A percentile compares a stretch with the other conserved stretches of the same genome.
phyloP scores from a whole-genome alignment of 805 yeast species.

The Nematodospora valgi region DNA sequence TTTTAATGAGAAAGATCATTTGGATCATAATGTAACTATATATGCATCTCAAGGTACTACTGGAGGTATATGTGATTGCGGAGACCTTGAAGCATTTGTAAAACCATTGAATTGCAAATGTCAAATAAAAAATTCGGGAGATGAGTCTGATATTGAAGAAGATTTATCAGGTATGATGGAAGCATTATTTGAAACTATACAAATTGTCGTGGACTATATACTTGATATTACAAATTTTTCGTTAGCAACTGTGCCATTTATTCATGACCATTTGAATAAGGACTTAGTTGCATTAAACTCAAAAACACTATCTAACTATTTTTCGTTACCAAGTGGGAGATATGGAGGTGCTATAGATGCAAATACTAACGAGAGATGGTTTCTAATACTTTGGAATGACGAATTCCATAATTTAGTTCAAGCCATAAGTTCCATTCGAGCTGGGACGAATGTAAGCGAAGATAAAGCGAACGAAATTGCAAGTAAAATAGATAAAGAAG shows the following conservation, averaged over 20 bases:
- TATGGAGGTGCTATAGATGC: slow-evolving; percentile 32
- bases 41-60: slow-evolving; percentile 45
- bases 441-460: slow-evolving; percentile 25
- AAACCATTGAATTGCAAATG: slow-evolving; percentile 49
- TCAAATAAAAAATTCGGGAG: slow-evolving; percentile 8
- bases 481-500: slow-evolving; percentile 44
- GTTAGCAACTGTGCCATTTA: slow-evolving; percentile 37
- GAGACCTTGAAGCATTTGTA: slow-evolving; percentile 65
- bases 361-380: slow-evolving; percentile 34
- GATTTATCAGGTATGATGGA: slow-evolving; percentile 14
- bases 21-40: slow-evolving; percentile 58
- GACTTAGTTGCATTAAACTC: slow-evolving; percentile 21
- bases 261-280: slow-evolving; percentile 28
- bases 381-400: slow-evolving; percentile 72
- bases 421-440: slow-evolving; percentile 46
- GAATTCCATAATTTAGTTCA: slow-evolving; percentile 63
- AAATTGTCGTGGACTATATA: slow-evolving; percentile 37
- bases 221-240: slow-evolving; percentile 41
- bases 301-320: slow-evolving; percentile 23
- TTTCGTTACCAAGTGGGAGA: slow-evolving; percentile 26
- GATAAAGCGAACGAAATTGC: slow-evolving; percentile 36
- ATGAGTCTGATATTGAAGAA: slow-evolving; percentile 8
- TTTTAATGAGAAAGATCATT: slow-evolving; percentile 67
- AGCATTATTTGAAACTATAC: slow-evolving; percentile 26
- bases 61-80: slow-evolving; percentile 72